Conservation (phyloP, 257 asterid genomes). For the Solanum chilense region DNA sequence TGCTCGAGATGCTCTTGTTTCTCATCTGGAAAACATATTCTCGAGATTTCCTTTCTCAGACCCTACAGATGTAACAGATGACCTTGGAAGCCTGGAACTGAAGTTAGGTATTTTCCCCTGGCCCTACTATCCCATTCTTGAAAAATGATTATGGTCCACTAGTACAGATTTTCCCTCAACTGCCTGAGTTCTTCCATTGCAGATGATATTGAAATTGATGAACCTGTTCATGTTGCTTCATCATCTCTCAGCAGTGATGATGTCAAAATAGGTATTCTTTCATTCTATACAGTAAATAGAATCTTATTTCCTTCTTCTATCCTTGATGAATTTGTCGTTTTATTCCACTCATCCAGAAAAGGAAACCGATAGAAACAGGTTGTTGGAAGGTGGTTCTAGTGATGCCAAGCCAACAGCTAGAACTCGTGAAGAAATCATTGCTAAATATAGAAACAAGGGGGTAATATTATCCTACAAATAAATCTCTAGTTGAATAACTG, state of each 20-base stretch:
- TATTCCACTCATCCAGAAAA: constrained; percentile 22
- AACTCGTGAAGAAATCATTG: constrained; percentile 89
- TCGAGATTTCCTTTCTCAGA: constrained; percentile 90
- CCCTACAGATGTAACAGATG: constrained; percentile 13
- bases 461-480: constrained; percentile 24
- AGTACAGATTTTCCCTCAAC: not conserved
- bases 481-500: not conserved
- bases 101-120: constrained; percentile 44
- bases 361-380: constrained; percentile 47
- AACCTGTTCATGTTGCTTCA: constrained; percentile 33
- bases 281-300: not conserved
- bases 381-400: constrained; percentile 64
- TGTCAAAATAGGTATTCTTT: constrained; percentile 32
- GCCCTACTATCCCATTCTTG: constrained; percentile 2
- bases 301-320: not conserved
- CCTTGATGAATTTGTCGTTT: constrained; percentile 3
- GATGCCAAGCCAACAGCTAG: constrained; percentile 54
- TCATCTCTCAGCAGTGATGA: constrained; percentile 24
- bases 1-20: constrained; percentile 37
- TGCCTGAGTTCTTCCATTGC: constrained; percentile 10
- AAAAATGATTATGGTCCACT: not conserved
- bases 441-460: constrained; percentile 74
- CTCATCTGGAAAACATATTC: constrained; percentile 63
- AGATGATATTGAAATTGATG: constrained; percentile 75
- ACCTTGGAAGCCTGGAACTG: constrained; percentile 39